Evolutionary conservation across 75 land plant genomes (phyloP).

Genomic region (Pseudotsuga menziesii): DNA sequence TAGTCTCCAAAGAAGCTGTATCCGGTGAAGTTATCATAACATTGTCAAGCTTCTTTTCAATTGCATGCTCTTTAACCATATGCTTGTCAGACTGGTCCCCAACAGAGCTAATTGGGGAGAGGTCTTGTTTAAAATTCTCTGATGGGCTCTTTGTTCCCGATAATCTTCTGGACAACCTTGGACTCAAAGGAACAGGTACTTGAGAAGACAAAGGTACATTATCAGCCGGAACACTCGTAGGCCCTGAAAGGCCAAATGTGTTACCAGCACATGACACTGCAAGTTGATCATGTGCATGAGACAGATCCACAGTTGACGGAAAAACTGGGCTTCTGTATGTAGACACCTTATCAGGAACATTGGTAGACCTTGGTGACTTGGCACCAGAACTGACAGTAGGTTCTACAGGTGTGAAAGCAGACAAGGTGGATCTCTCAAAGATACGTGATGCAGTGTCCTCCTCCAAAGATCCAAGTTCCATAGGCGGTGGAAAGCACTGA

Average conservation of each 20-base stretch:
- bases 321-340: conserved; percentile 8
- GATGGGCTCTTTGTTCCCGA: conserved; percentile 41
- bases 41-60: conserved; percentile 40
- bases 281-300: conserved; percentile 11
- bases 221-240: conserved; percentile 16
- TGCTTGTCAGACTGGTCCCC: conserved; percentile 30
- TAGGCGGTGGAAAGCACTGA: conserved; percentile 68
- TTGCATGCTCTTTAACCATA: conserved; percentile 27
- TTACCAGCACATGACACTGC: conserved; percentile 21
- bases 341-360: conserved; percentile 21
- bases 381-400: conserved; percentile 15
- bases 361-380: conserved; percentile 14
- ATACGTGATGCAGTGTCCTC: conserved; percentile 20
- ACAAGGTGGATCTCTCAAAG: conserved; percentile 14
- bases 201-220: conserved; percentile 23
- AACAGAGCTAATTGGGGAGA: conserved; percentile 5
- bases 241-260: conserved; percentile 13
- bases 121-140: conserved; percentile 30
- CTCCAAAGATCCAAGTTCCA: conserved; percentile 23
- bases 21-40: conserved; percentile 20
- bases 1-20: conserved; percentile 12
- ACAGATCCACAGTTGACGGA: conserved; percentile 10
- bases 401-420: conserved; percentile 13
- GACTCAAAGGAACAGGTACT: conserved; percentile 42
- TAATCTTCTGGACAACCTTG: conserved; percentile 29